phyloP scores from a whole-genome alignment of 2,329 filamentous ascomycete species.

The Mollisia scopiformis region DNA sequence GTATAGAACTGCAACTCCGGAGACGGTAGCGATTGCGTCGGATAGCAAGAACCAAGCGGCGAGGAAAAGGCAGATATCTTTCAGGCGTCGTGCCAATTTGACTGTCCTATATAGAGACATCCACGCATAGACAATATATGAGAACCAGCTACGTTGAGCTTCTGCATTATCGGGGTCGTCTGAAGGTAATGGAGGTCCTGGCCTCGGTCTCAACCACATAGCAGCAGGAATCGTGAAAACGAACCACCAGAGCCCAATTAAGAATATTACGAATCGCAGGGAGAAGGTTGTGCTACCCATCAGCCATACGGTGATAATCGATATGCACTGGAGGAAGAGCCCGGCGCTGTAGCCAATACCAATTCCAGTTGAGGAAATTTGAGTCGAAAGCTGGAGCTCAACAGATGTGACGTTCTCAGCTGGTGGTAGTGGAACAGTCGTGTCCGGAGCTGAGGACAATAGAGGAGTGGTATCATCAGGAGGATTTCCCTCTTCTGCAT shows the following conservation, averaged over 20 bases:
- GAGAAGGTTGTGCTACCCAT: conserved; percentile 82
- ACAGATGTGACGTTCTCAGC: conserved; percentile 57
- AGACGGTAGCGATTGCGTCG: conserved; percentile 92
- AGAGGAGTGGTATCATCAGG: conserved; percentile 52
- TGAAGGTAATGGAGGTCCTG: conserved; percentile 75
- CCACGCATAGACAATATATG: conserved; percentile 85
- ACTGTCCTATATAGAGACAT: conserved; percentile 81
- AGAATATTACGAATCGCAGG: conserved; percentile 82
- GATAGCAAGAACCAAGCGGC: conserved; percentile 93
- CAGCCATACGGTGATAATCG: conserved; percentile 74
- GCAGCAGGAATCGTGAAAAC: conserved; percentile 87
- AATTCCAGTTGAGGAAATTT: conserved; percentile 89
- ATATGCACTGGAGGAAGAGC: conserved; percentile 79
- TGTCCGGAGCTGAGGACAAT: conserved; percentile 36
- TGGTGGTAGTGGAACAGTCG: conserved; percentile 37
- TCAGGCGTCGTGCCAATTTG: conserved; percentile 70
- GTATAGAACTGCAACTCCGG: conserved; percentile 91
- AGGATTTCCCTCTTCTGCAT: conserved; percentile 19
- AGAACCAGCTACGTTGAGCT: conserved; percentile 57
- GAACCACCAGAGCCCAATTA: conserved; percentile 92
- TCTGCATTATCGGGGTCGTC: conserved; percentile 20
- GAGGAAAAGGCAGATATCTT: conserved; percentile 79
- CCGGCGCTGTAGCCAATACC: conserved; percentile 92
- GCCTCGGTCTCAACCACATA: conserved; percentile 83
- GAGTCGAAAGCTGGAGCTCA: conserved; percentile 82